Evolutionary conservation across 495 filamentous ascomycete genomes (phyloP).

Genomic region (Penicillium tannophilum): DNA sequence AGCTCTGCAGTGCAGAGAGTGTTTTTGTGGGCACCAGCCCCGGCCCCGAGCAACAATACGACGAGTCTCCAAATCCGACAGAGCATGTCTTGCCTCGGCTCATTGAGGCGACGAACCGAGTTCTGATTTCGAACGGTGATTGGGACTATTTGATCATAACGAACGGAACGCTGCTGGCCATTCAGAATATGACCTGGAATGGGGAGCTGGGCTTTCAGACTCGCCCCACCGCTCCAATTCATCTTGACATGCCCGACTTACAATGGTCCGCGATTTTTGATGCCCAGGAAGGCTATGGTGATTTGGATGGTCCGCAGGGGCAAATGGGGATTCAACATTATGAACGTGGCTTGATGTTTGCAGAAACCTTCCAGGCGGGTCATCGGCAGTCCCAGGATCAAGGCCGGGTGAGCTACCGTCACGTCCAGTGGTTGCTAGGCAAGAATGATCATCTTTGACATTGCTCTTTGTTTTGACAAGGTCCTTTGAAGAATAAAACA

Average conservation of each 20-base stretch:
- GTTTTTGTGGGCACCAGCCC: slow-evolving; percentile 47
- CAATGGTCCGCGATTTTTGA: slow-evolving; percentile 33
- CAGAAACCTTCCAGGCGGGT: slow-evolving; percentile 59
- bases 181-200: slow-evolving; percentile 73
- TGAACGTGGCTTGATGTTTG: slow-evolving; percentile 73
- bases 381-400: slow-evolving; percentile 70
- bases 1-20: slow-evolving; percentile 35
- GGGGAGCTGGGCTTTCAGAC: slow-evolving; percentile 60
- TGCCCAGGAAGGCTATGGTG: slow-evolving; percentile 26
- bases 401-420: slow-evolving; percentile 64
- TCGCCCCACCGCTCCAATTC: slow-evolving; percentile 39
- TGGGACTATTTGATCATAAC: slow-evolving; percentile 63
- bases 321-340: slow-evolving; percentile 64
- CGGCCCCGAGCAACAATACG: slow-evolving; percentile 40
- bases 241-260: slow-evolving; percentile 40
- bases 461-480: no score
- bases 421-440: slow-evolving; percentile 66
- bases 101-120: slow-evolving; percentile 62
- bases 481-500: no score
- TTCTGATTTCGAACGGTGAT: slow-evolving; percentile 60
- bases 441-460: neutral
- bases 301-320: slow-evolving; percentile 47
- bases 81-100: slow-evolving; percentile 58
- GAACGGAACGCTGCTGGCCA: slow-evolving; percentile 62
- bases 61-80: slow-evolving; percentile 44